Conservation (phyloP, 2,329 filamentous ascomycete genomes). For the Phaeosphaeria sp. region DNA sequence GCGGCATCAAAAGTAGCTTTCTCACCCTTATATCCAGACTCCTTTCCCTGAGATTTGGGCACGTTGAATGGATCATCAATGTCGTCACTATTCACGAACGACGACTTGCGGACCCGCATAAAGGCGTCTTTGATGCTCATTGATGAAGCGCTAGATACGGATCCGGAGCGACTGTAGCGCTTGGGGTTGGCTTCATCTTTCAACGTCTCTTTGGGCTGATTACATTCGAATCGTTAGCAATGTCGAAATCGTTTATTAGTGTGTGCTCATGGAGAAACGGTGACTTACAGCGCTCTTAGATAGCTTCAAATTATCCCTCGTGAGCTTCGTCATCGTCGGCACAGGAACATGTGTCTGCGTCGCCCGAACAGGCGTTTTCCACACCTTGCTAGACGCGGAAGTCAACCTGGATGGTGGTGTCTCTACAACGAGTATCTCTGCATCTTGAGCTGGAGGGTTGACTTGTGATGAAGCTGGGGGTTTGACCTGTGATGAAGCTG, state of each 20-base stretch:
- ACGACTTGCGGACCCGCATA: slow-evolving; percentile 27
- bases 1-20: slow-evolving; percentile 20
- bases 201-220: slow-evolving; percentile 22
- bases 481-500: too few relatives aligned
- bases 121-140: slow-evolving; percentile 32
- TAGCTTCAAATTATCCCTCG: neutral
- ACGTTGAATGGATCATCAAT: slow-evolving; percentile 21
- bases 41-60: slow-evolving; percentile 13
- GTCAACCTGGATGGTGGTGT: slow-evolving; percentile 21
- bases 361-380: slow-evolving; percentile 12
- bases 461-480: too few relatives aligned
- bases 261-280: neutral
- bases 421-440: slow-evolving; percentile 16
- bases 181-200: slow-evolving; percentile 21
- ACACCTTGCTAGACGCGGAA: slow-evolving; percentile 1
- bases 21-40: slow-evolving; percentile 24
- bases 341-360: neutral
- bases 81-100: slow-evolving; percentile 14
- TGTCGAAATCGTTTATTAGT: neutral
- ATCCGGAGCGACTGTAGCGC: slow-evolving; percentile 11
- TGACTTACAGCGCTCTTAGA: slow-evolving; percentile 3
- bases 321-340: neutral
- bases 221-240: slow-evolving; percentile 23
- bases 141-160: slow-evolving; percentile 21
- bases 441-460: neutral